phyloP scores from a whole-genome alignment of 176 grass and related monocot species.

The Saccharum officinarum region DNA sequence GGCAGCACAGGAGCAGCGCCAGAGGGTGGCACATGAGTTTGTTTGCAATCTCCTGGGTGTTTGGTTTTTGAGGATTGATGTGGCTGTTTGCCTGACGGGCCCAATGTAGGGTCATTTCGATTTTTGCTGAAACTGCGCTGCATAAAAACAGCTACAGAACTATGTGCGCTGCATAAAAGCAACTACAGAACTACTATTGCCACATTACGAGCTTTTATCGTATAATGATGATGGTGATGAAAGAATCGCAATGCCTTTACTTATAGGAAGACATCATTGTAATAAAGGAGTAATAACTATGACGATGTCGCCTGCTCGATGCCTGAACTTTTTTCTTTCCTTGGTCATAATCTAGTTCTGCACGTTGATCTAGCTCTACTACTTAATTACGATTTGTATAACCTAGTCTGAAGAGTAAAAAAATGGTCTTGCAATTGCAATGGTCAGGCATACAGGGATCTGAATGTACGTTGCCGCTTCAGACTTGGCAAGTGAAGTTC shows the following conservation, averaged over 20 bases:
- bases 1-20: too few relatives aligned
- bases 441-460: not conserved
- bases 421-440: not conserved
- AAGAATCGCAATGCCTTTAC: not conserved
- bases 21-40: too few relatives aligned
- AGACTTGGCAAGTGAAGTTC: not conserved
- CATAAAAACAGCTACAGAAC: too few relatives aligned
- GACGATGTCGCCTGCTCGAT: conserved; percentile 8
- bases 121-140: too few relatives aligned
- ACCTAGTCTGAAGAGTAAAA: not conserved
- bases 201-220: not conserved
- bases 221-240: not conserved
- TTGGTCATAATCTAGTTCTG: not conserved
- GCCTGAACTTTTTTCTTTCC: not conserved
- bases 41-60: too few relatives aligned
- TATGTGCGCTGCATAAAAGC: too few relatives aligned
- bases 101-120: too few relatives aligned
- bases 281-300: not conserved
- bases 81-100: too few relatives aligned
- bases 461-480: not conserved
- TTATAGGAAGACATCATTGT: conserved; percentile 6
- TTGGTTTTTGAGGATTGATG: too few relatives aligned
- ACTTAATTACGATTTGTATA: not conserved
- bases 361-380: not conserved
- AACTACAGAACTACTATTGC: too few relatives aligned